phyloP scores from a whole-genome alignment of 352 stramenopile species.

The Blastocystis hominis region DNA sequence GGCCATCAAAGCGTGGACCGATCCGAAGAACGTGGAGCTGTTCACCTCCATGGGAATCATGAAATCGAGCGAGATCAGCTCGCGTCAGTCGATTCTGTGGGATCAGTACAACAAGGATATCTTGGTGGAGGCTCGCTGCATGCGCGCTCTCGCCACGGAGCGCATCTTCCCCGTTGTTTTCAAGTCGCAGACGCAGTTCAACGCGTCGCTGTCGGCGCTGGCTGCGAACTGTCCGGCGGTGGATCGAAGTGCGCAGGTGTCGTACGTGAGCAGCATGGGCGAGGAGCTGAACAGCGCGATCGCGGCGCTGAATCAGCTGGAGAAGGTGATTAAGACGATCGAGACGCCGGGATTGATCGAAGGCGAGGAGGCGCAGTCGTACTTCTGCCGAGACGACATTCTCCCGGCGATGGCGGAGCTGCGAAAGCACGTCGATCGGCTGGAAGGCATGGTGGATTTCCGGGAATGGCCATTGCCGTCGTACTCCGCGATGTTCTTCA shows the following conservation, averaged over 20 bases:
- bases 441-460: constrained; percentile 57
- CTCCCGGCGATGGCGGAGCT: constrained; percentile 58
- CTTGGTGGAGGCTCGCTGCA: constrained; percentile 71
- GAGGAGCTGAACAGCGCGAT: constrained; percentile 57
- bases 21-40: constrained; percentile 71
- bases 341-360: neutral
- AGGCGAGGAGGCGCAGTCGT: constrained; percentile 18
- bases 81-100: constrained; percentile 69
- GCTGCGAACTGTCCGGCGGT: neutral
- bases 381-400: constrained; percentile 59
- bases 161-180: constrained; percentile 62
- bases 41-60: constrained; percentile 73
- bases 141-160: constrained; percentile 74
- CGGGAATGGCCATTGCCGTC: constrained; percentile 59
- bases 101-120: constrained; percentile 74
- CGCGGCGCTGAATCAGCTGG: neutral
- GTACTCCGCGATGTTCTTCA: constrained; percentile 61
- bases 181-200: constrained; percentile 60
- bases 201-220: constrained; percentile 40
- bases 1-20: constrained; percentile 66
- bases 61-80: constrained; percentile 67
- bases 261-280: constrained; percentile 48
- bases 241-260: constrained; percentile 33
- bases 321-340: constrained; percentile 31
- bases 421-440: constrained; percentile 56